Evolutionary conservation across 2,329 filamentous ascomycete species (phyloP), one percentile per base, ranked within the genome.

Genomic region (Sporothrix dimorphospora): DNA sequence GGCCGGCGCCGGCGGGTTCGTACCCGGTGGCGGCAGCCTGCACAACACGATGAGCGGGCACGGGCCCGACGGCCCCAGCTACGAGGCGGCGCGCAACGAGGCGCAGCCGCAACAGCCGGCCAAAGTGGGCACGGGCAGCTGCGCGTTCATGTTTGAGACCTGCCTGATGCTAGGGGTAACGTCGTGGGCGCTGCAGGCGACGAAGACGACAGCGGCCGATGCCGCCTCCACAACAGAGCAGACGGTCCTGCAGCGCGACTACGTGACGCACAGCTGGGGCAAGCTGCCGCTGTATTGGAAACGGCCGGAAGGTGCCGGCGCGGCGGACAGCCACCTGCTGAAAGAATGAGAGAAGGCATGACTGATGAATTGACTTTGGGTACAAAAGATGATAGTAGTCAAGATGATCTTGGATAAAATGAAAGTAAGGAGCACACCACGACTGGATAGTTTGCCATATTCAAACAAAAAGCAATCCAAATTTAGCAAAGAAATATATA

Each of bases 241-340:
- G 30, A 68, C 71, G 16, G 88, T 88, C 79, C 84, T 88, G 19
- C 87, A 89, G 82, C 85, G 89, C 75, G 88, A 88, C 72, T 97
- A 96, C 78, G 94, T 89, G 78, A 88, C 90, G 72, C 92, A 97
- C 83, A 94, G 92, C 79, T 97, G 94, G 94, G 89, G 85, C 38
- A 86, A 86, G 0, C 73, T 75, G 55, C 45, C 65, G 61, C 74
- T 72, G 49, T 65, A 68, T 65, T 76, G 75, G 75, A 14, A 69
- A 49, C 65, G 72, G 70, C 73, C 74, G 1, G 69, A 14, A 4
- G 65, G 51, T 19, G 57, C 24, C 1, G 53, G 24, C 45, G 55
- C 34, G 19, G 53, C 40, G 1, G 57, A 72, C 6, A 63, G 72
- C 1, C 74, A 75, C 14, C 47, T 76, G n/a, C 30, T 75, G n/a